phyloP scores from a whole-genome alignment of 2,329 filamentous ascomycete genomes.

The Hymenotorrendiella dingleyae region DNA sequence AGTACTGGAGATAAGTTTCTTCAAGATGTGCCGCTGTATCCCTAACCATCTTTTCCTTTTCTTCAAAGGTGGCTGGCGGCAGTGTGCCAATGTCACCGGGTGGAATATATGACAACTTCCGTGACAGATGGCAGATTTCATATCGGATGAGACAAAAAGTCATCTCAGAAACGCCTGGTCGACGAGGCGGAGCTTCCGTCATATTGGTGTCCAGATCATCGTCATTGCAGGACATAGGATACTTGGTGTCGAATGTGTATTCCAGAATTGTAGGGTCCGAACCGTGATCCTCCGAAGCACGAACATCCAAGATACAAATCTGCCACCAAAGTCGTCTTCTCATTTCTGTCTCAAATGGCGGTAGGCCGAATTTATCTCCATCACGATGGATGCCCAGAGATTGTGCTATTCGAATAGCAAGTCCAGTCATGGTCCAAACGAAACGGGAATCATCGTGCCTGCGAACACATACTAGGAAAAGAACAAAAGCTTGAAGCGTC shows the following conservation, averaged over 20 bases:
- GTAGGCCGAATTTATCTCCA: constrained; percentile 45
- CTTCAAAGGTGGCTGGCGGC: constrained; percentile 20
- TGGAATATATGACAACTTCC: constrained; percentile 22
- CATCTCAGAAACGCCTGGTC: constrained; percentile 33
- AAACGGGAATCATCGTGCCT: constrained; percentile 37
- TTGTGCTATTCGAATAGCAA: constrained; percentile 53
- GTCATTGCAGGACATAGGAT: constrained; percentile 45
- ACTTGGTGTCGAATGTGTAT: constrained; percentile 52
- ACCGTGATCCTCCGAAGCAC: constrained; percentile 58
- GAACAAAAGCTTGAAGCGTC: constrained; percentile 48
- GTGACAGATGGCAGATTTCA: constrained; percentile 27
- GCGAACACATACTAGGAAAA: constrained; percentile 50
- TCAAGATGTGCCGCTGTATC: constrained; percentile 28
- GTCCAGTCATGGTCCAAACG: constrained; percentile 52
- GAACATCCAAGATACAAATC: constrained; percentile 52
- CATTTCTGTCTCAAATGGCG: constrained; percentile 56
- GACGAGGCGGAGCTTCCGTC: constrained; percentile 17
- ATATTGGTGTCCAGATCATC: constrained; percentile 37
- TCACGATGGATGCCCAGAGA: constrained; percentile 56
- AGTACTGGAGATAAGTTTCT: constrained; percentile 29
- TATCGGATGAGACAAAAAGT: constrained; percentile 34
- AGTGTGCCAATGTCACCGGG: constrained; percentile 12
- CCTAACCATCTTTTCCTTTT: constrained; percentile 28
- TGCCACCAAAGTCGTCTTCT: constrained; percentile 56
- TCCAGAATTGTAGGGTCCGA: constrained; percentile 54